These are phyloP conservation scores for Kwoniella bestiolae DNA, from an alignment of 768 basidiomycete genomes.

Conservation along the genomic window DNA sequence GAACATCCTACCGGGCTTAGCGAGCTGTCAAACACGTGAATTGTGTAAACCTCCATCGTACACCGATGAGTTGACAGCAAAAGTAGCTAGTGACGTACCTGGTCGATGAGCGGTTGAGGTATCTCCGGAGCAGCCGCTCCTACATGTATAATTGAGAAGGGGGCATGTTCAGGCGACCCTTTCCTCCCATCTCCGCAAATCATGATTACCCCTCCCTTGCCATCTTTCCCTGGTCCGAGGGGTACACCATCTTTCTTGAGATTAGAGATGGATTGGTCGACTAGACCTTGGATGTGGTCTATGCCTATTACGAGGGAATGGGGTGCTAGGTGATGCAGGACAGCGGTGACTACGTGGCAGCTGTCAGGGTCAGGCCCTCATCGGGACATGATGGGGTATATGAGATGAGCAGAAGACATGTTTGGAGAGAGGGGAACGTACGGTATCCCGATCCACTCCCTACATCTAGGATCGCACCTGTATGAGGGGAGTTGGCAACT, in stretches of 20 bases:
- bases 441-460: slow-evolving; percentile 84
- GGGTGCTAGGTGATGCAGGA: slow-evolving; percentile 73
- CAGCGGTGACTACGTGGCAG: slow-evolving; percentile 61
- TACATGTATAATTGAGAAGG: slow-evolving; percentile 87
- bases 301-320: slow-evolving; percentile 72
- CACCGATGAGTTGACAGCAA: no score
- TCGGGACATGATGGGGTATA: background rate
- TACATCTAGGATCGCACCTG: slow-evolving; percentile 80
- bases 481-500: slow-evolving; percentile 60
- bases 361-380: background rate
- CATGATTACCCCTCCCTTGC: slow-evolving; percentile 65
- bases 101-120: slow-evolving; percentile 73
- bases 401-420: background rate
- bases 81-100: slow-evolving; percentile 51
- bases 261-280: slow-evolving; percentile 67
- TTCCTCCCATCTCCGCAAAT: slow-evolving; percentile 78
- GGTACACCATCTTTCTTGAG: slow-evolving; percentile 66
- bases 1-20: slow-evolving; percentile 68
- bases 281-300: slow-evolving; percentile 83
- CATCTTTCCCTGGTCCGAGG: slow-evolving; percentile 62
- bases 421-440: slow-evolving; percentile 5
- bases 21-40: no score
- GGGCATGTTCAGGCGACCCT: slow-evolving; percentile 62
- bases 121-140: slow-evolving; percentile 84
- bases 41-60: no score